Evolutionary conservation across 2,329 filamentous ascomycete species (phyloP), one percentile per base, ranked within the genome.

Genomic region (Neonectria hederae): DNA sequence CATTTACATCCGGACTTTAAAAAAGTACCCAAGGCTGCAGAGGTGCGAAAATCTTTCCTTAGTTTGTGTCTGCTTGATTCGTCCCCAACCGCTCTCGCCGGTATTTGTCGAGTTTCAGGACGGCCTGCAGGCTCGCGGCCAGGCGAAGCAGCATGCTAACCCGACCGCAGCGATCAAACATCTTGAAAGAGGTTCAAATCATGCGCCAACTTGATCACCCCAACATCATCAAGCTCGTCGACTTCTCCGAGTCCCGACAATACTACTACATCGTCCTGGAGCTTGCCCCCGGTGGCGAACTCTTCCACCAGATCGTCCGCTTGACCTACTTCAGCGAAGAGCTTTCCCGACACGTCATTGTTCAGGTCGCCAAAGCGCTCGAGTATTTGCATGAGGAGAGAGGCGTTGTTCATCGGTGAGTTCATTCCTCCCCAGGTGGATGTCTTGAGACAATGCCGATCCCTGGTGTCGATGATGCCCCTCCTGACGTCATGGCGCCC

Each of bases 261-360:
- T 97, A 97, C 78, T 98, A 98, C 81, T 99, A 97, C 82, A 97
- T 99, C 72, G 90, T 99, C 46, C 88, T 99, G 43, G 96, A 99
- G 80, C 86, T 98, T 46, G 97, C 95, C 62, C 94, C 94, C 0
- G 96, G 96, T 63, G 96, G 96, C 76, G 96, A 99, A 81, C 84
- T 99, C 11, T 99, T 99, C 84, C 96, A 99, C 79, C 95, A 98
- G 78, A 98, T 99, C 72, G 96, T 99, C 55, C 92, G 95, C 70
- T 88, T 99, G 77, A 99, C 96, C 14, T 99, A 98, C 79, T 99
- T 99, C 77, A 98, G 95, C 82, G 96, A 99, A 78, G 91, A 97
- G 53, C 85, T 99, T 1, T 97, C 94, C 57, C 87, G 96, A 70
- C 96, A 98, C 78, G 95, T 98, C 74, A 99, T 99, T 72, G 83